phyloP scores from a whole-genome alignment of 345 rosid genomes.

The Carallia pectinifolia region DNA sequence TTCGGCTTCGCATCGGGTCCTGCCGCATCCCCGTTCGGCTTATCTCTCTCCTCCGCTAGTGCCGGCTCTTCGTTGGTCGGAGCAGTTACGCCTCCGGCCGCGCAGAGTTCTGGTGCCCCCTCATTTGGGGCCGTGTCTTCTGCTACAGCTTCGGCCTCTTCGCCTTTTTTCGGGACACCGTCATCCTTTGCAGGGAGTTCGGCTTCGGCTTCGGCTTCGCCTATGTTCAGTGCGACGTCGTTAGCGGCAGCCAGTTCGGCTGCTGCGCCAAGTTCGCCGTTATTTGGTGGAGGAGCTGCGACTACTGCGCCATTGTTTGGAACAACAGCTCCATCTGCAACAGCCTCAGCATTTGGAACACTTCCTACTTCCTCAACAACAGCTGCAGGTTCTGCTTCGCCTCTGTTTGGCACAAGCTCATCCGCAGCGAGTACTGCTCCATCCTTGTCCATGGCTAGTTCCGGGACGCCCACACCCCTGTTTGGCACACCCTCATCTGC shows the following conservation, averaged over 20 bases:
- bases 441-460: constrained; percentile 21
- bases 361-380: neutral
- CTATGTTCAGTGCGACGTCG: constrained; percentile 27
- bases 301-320: constrained; percentile 23
- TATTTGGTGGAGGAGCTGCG: neutral
- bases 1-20: constrained; percentile 21
- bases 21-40: constrained; percentile 28
- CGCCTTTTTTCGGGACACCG: neutral
- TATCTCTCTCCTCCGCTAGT: constrained; percentile 26
- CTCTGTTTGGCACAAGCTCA: constrained; percentile 8
- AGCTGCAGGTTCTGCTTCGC: neutral
- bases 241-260: constrained; percentile 11
- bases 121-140: constrained; percentile 11
- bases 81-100: constrained; percentile 9
- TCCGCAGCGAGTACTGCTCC: constrained; percentile 16
- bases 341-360: neutral
- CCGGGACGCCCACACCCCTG: constrained; percentile 21
- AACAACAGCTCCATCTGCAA: constrained; percentile 6
- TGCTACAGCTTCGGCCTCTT: constrained; percentile 2
- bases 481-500: constrained; percentile 22
- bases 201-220: neutral
- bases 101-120: too few species aligned
- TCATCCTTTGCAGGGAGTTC: neutral
- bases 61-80: constrained; percentile 26
- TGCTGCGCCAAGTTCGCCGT: too few species aligned